Evolutionary conservation across 106 monocot species (phyloP).

Genomic region (Chionographis japonica): DNA sequence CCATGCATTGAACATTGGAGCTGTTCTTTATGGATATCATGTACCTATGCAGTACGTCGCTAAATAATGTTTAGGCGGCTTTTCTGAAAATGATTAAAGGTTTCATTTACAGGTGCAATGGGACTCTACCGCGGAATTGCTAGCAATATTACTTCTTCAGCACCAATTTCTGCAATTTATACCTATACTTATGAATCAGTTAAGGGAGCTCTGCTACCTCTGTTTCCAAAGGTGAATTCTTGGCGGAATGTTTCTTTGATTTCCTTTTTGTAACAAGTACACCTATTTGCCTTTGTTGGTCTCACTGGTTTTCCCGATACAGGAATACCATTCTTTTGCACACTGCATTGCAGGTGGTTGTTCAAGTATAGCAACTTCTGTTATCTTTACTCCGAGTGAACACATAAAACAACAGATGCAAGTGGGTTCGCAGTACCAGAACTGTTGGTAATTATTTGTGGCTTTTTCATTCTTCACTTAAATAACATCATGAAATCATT

Average conservation of each 20-base stretch:
- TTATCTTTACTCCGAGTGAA: conserved; percentile 95
- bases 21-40: neutral
- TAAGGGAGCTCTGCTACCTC: conserved; percentile 73
- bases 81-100: neutral
- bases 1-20: neutral
- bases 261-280: neutral
- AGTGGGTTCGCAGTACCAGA: conserved; percentile 83
- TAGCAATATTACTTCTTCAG: conserved; percentile 84
- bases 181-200: conserved; percentile 96
- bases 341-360: conserved; percentile 94
- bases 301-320: conserved; percentile 9
- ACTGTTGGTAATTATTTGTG: conserved; percentile 61
- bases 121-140: conserved; percentile 94
- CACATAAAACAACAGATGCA: conserved; percentile 98
- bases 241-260: neutral
- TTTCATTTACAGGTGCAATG: conserved; percentile 42
- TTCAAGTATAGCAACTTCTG: conserved; percentile 93
- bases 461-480: neutral
- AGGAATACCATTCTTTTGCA: conserved; percentile 86
- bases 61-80: conserved; percentile 1
- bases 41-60: neutral
- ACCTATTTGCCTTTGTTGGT: neutral
- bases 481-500: neutral
- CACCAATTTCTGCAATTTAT: conserved; percentile 93
- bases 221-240: conserved; percentile 65